Percentiles rank a stretch among this genome's conserved stretches.
These are phyloP conservation scores for Capsicum pubescens DNA, from an alignment of 257 asterid genomes.

Conservation along the genomic window DNA sequence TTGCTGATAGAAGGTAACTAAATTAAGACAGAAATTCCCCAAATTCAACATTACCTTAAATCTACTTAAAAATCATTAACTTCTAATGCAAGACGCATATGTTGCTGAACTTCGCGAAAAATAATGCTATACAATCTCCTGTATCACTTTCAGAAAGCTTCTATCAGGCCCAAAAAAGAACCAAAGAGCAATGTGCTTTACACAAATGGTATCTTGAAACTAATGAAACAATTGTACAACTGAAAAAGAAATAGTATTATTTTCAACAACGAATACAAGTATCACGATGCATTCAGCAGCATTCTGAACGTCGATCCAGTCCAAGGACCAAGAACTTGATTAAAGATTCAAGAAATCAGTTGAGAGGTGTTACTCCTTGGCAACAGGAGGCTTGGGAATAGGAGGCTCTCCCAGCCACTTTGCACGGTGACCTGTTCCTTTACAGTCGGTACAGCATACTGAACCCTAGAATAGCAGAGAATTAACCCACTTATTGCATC, in stretches of 20 bases:
- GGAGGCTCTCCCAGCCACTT: conserved; percentile 90
- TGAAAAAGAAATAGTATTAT: neutral
- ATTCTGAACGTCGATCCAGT: conserved; percentile 8
- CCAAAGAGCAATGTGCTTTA: neutral
- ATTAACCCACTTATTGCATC: neutral
- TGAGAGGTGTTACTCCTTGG: conserved; percentile 43
- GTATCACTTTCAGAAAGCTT: neutral
- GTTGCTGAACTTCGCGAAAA: neutral
- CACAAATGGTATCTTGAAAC: neutral
- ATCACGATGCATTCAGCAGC: neutral
- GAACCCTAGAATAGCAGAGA: conserved; percentile 60
- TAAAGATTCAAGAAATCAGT: neutral
- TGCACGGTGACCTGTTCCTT: conserved; percentile 94
- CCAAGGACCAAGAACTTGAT: neutral
- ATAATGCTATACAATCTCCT: neutral
- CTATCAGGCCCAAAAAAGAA: neutral
- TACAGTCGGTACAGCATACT: conserved; percentile 73
- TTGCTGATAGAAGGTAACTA: too few species aligned
- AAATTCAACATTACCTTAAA: too few species aligned
- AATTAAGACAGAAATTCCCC: too few species aligned
- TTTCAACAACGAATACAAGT: neutral
- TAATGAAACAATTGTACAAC: neutral
- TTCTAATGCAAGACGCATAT: neutral
- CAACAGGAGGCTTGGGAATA: conserved; percentile 57
- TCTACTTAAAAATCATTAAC: neutral